These are phyloP conservation scores for Rhodotorula sphaerocarpa DNA, from an alignment of 768 basidiomycete species.

Conservation along the genomic window DNA sequence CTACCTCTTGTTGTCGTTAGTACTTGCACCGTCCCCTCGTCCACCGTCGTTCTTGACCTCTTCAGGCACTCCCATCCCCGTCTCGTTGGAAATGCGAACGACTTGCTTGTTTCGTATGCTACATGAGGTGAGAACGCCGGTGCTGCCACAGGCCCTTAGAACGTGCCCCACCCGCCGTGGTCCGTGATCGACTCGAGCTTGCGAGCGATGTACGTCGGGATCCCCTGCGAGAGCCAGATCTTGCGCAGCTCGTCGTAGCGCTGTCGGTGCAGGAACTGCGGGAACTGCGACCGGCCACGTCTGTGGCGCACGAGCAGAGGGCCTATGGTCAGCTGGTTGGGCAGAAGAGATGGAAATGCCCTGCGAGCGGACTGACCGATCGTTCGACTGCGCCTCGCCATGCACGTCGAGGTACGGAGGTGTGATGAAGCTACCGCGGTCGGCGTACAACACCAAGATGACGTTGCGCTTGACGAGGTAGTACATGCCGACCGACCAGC, in stretches of 20 bases:
- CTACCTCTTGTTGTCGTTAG: no score
- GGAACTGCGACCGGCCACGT: constrained; percentile 36
- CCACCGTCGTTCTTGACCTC: no score
- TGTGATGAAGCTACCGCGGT: constrained; percentile 75
- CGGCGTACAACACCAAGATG: constrained; percentile 77
- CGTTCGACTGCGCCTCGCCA: constrained; percentile 83
- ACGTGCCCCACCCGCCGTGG: constrained; percentile 19
- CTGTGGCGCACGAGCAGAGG: neutral
- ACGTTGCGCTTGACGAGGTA: constrained; percentile 87
- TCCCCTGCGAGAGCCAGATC: constrained; percentile 79
- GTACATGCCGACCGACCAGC: constrained; percentile 77
- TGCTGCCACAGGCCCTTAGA: constrained; percentile 3
- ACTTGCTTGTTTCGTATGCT: no score
- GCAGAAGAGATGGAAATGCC: constrained; percentile 11
- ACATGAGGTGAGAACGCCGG: neutral
- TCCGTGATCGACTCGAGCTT: constrained; percentile 60
- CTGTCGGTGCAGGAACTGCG: constrained; percentile 74
- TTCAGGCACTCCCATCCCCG: no score
- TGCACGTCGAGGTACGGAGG: constrained; percentile 91
- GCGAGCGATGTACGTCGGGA: constrained; percentile 81
- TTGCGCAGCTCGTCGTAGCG: constrained; percentile 87
- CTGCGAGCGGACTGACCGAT: constrained; percentile 55
- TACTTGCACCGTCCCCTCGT: no score
- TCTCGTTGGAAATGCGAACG: no score
- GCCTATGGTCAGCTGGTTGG: neutral